A percentile compares a stretch with the other conserved stretches of the same genome.
phyloP scores from a whole-genome alignment of 1,139 yeast species.

The Yamadazyma membranifaciens region DNA sequence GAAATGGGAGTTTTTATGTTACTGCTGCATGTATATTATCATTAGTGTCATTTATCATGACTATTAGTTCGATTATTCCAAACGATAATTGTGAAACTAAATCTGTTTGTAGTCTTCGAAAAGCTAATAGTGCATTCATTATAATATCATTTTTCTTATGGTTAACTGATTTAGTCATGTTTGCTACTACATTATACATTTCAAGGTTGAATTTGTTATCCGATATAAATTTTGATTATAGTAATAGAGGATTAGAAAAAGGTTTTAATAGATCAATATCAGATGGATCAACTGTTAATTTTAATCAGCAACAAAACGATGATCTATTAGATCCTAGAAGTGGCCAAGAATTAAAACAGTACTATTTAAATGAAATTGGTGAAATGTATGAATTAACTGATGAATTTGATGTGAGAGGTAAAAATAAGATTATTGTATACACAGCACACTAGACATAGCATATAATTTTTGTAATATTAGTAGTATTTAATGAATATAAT shows the following conservation, averaged over 20 bases:
- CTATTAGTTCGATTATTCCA: conserved; percentile 27
- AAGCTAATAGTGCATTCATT: conserved; percentile 38
- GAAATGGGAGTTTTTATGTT: conserved; percentile 46
- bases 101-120: conserved; percentile 31
- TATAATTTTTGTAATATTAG: conserved; percentile 1
- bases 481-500: background rate
- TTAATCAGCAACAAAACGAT: conserved; percentile 7
- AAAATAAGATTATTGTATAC: conserved; percentile 36
- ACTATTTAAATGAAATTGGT: conserved; percentile 32
- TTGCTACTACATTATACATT: conserved; percentile 41
- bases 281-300: conserved; percentile 10
- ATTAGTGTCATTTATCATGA: conserved; percentile 32
- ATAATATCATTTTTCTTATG: conserved; percentile 42
- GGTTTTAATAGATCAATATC: conserved; percentile 15
- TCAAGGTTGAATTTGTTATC: conserved; percentile 35
- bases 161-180: conserved; percentile 39
- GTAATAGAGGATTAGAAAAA: conserved; percentile 21
- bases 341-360: conserved; percentile 25
- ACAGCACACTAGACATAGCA: conserved; percentile 17
- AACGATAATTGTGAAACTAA: conserved; percentile 19
- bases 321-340: conserved; percentile 15
- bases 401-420: conserved; percentile 24
- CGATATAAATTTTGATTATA: conserved; percentile 38
- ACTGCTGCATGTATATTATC: conserved; percentile 32
- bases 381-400: conserved; percentile 35